phyloP scores from a whole-genome alignment of 2,329 filamentous ascomycete genomes.

The Calonectria henricotiae region DNA sequence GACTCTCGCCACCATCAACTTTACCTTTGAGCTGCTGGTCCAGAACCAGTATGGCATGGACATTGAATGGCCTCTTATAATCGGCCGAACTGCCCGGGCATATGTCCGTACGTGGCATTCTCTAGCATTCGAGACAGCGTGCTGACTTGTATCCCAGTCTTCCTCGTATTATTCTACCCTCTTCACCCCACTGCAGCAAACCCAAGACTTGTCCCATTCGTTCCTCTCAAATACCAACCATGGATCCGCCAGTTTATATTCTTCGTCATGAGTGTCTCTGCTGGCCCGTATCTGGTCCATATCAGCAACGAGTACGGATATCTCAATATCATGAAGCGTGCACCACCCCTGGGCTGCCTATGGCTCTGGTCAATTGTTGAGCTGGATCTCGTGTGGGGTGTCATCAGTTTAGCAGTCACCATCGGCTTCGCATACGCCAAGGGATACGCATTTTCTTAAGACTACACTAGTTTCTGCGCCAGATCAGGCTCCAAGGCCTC shows the following conservation, averaged over 20 bases:
- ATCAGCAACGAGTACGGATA: conserved; percentile 87
- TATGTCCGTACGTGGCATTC: conserved; percentile 65
- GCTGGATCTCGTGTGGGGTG: conserved; percentile 79
- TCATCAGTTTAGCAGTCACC: conserved; percentile 67
- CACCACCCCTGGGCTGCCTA: conserved; percentile 89
- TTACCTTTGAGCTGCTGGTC: conserved; percentile 85
- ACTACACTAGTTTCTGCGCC: conserved; percentile 2
- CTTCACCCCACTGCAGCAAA: conserved; percentile 71
- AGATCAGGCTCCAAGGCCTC: conserved; percentile 25
- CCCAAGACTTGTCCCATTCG: conserved; percentile 66
- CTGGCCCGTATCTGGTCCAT: conserved; percentile 86
- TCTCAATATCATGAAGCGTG: conserved; percentile 90
- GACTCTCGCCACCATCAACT: conserved; percentile 80
- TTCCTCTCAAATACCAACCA: conserved; percentile 65
- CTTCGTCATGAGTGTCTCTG: conserved; percentile 71
- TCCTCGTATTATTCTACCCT: conserved; percentile 70
- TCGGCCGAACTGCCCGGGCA: conserved; percentile 68
- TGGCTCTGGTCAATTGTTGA: conserved; percentile 97
- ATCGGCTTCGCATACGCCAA: conserved; percentile 65
- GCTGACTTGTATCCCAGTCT: conserved; percentile 61
- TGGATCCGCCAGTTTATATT: conserved; percentile 75
- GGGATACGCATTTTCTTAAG: conserved; percentile 65
- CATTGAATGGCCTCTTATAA: conserved; percentile 73
- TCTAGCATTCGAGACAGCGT: neutral
- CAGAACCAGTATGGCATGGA: conserved; percentile 84